A percentile compares a stretch with the other conserved stretches of the same genome.
Conservation (phyloP, 139 green algal species). For the Volvox reticuliferus region DNA sequence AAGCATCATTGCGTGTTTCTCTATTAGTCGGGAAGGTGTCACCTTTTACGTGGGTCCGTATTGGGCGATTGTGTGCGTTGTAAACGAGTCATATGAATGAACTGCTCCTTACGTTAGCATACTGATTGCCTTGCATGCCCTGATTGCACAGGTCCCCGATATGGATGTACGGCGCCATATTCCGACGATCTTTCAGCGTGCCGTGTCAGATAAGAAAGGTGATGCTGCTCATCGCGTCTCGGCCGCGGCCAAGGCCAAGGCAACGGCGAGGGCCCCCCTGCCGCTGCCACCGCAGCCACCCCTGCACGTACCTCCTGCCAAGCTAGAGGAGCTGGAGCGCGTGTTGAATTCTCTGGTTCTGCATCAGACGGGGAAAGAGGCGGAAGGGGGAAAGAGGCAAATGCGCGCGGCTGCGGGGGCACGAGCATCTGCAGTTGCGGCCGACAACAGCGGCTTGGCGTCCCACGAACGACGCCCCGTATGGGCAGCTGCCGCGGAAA, state of each 20-base stretch:
- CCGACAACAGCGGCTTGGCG: not conserved
- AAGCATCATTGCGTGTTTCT: too few species aligned
- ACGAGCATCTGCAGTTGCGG: not conserved
- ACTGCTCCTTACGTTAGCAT: not conserved
- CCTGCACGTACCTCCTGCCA: not conserved
- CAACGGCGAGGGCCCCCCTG: not conserved
- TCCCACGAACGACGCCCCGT: not conserved
- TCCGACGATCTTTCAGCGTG: not conserved
- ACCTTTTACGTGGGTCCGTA: too few species aligned
- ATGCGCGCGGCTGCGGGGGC: not conserved
- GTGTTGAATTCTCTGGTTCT: not conserved
- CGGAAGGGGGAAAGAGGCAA: not conserved
- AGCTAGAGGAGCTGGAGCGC: not conserved
- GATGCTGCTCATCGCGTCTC: too few species aligned
- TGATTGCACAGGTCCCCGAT: not conserved
- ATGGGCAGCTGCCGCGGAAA: not conserved
- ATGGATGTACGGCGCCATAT: constrained; percentile 31
- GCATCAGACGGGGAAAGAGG: not conserved
- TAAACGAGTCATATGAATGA: not conserved
- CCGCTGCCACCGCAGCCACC: not conserved
- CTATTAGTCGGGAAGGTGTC: too few species aligned
- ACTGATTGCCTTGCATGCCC: too few species aligned
- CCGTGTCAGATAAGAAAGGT: not conserved
- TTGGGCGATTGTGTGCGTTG: not conserved
- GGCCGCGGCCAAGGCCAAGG: not conserved